Evolutionary conservation across 345 rosid genomes (phyloP).

Genomic region (Cardiospermum halicacabum): DNA sequence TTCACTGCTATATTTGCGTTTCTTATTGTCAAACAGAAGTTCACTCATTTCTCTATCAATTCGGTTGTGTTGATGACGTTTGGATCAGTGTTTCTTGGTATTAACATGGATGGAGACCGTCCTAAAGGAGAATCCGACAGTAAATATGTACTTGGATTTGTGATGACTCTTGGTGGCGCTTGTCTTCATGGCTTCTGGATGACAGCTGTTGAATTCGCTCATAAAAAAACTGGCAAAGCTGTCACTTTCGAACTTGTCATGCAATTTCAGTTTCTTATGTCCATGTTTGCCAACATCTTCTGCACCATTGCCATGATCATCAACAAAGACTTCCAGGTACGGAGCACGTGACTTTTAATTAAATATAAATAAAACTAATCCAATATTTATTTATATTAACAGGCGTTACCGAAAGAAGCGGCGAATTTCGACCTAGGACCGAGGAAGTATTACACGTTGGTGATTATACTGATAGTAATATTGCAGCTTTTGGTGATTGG

Average conservation of each 20-base stretch:
- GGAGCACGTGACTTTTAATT: no score
- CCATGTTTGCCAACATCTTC: not conserved
- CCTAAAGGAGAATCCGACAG: not conserved
- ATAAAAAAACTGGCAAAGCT: not conserved
- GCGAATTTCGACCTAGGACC: not conserved
- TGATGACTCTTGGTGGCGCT: not conserved
- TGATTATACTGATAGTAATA: not conserved
- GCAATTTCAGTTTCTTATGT: not conserved
- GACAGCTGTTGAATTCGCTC: not conserved
- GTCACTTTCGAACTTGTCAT: not conserved
- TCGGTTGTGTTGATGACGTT: not conserved
- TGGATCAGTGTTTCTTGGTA: not conserved
- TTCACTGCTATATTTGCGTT: not conserved
- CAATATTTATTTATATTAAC: not conserved
- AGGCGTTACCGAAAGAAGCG: conserved; percentile 3
- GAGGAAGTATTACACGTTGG: not conserved
- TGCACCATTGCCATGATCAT: conserved; percentile 6
- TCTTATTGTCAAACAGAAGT: not conserved
- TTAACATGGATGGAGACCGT: conserved; percentile 2
- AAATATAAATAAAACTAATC: not conserved
- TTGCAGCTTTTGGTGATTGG: not conserved
- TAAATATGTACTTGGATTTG: not conserved
- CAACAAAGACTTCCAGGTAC: not conserved
- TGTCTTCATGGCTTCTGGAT: not conserved
- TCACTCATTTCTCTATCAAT: conserved; percentile 3